Conservation (phyloP, 148 eudicot species). For the Rhododendron mucronatum region DNA sequence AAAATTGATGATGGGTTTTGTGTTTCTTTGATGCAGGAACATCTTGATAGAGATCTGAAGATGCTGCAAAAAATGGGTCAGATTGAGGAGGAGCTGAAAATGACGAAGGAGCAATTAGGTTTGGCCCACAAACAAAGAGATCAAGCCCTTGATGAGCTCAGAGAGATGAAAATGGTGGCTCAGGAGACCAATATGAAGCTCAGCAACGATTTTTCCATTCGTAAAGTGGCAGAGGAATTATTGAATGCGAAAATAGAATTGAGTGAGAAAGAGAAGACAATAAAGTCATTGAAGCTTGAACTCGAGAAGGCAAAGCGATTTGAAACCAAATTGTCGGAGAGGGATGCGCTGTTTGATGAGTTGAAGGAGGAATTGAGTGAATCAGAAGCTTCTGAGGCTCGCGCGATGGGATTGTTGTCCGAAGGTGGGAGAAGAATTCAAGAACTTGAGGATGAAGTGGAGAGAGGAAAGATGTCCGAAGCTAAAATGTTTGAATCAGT, state of each 20-base stretch:
- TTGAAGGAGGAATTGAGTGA: slow-evolving; percentile 29
- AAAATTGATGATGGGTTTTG: not conserved
- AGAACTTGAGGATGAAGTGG: slow-evolving; percentile 53
- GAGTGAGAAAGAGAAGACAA: slow-evolving; percentile 31
- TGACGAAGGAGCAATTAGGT: slow-evolving; percentile 33
- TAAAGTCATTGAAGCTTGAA: slow-evolving; percentile 37
- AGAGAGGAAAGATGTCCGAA: slow-evolving; percentile 39
- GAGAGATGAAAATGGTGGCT: slow-evolving; percentile 29
- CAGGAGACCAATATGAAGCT: slow-evolving; percentile 19
- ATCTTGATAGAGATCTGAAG: not conserved
- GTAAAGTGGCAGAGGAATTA: slow-evolving; percentile 24
- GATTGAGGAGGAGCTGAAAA: slow-evolving; percentile 44
- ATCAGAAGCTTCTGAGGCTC: slow-evolving; percentile 20
- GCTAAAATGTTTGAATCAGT: slow-evolving; percentile 31
- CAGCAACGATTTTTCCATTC: slow-evolving; percentile 19
- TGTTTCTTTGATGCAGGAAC: slow-evolving; percentile 15
- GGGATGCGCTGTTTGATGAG: slow-evolving; percentile 24
- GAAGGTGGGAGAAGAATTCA: slow-evolving; percentile 31
- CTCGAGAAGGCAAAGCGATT: slow-evolving; percentile 33
- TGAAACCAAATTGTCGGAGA: slow-evolving; percentile 29
- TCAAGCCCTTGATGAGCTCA: slow-evolving; percentile 16
- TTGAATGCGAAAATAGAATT: slow-evolving; percentile 22
- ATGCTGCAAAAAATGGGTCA: slow-evolving; percentile 33
- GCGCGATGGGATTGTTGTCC: slow-evolving; percentile 12
- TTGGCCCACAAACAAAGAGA: slow-evolving; percentile 29